Percentiles rank a stretch among this genome's conserved stretches.
Conservation (phyloP, 78 protist species). For the Planoprotostelium fungivorum region DNA sequence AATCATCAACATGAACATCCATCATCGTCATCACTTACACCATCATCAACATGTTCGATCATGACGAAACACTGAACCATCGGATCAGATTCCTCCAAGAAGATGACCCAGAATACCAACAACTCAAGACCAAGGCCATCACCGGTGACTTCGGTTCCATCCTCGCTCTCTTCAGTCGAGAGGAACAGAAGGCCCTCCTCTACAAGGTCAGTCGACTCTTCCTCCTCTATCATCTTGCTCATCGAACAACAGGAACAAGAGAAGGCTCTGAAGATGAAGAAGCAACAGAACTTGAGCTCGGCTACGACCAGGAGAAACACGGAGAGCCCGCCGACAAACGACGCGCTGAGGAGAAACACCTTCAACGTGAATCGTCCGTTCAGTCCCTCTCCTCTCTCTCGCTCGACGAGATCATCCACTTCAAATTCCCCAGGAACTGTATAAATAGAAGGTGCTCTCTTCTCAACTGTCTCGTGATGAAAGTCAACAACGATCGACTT, state of each 20-base stretch:
- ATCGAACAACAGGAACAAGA: not conserved
- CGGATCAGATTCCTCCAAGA: not conserved
- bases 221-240: too few species aligned
- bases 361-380: too few species aligned
- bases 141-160: not conserved
- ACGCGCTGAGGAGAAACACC: too few species aligned
- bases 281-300: not conserved
- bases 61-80: not conserved
- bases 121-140: not conserved
- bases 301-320: not conserved
- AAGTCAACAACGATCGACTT: too few species aligned
- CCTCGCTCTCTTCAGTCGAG: not conserved
- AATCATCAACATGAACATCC: too few species aligned
- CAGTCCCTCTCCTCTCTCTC: too few species aligned
- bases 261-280: not conserved
- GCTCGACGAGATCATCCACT: too few species aligned
- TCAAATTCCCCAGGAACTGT: too few species aligned
- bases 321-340: too few species aligned
- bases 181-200: not conserved
- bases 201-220: not conserved
- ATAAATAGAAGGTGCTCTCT: too few species aligned
- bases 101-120: not conserved
- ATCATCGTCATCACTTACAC: too few species aligned
- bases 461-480: too few species aligned
- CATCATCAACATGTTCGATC: not conserved